These are phyloP conservation scores for Cladophialophora bantiana DNA, from an alignment of 2,329 filamentous ascomycete species.

Conservation along the genomic window DNA sequence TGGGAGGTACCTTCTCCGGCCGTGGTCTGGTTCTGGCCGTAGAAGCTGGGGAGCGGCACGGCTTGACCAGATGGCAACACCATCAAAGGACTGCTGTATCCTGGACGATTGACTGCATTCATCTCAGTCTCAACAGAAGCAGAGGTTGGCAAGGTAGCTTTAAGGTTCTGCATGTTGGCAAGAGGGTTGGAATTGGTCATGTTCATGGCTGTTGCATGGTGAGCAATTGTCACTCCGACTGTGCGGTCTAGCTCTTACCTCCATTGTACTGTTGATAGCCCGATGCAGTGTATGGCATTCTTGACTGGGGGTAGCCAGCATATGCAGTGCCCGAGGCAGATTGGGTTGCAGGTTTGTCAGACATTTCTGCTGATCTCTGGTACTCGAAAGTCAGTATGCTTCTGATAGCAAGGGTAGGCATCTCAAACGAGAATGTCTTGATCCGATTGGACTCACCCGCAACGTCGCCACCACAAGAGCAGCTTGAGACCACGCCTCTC, in stretches of 20 bases:
- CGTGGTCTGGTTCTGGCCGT: conserved; percentile 34
- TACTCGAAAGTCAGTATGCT: conserved; percentile 12
- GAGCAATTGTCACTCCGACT: conserved; percentile 2
- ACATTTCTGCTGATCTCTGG: conserved; percentile 27
- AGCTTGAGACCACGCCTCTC: conserved; percentile 18
- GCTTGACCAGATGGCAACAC: conserved; percentile 40
- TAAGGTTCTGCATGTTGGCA: conserved; percentile 40
- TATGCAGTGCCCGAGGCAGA: conserved; percentile 29
- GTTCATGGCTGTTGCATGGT: conserved; percentile 29
- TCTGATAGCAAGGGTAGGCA: not conserved
- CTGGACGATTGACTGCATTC: conserved; percentile 31
- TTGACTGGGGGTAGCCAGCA: conserved; percentile 33
- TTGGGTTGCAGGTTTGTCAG: conserved; percentile 35
- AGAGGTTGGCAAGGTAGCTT: conserved; percentile 36
- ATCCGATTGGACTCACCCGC: conserved; percentile 19
- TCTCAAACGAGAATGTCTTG: not conserved
- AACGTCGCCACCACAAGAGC: conserved; percentile 17
- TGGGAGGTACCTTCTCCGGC: conserved; percentile 31
- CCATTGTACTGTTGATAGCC: conserved; percentile 33
- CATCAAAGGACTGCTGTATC: conserved; percentile 39
- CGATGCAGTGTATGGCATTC: conserved; percentile 31
- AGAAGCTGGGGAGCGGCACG: conserved; percentile 38
- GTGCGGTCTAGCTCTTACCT: conserved; percentile 30
- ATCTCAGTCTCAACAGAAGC: conserved; percentile 28
- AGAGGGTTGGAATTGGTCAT: conserved; percentile 33